Percentiles rank a stretch among this genome's conserved stretches.
phyloP scores from a whole-genome alignment of 768 basidiomycete species.

The Mycena polygramma region DNA sequence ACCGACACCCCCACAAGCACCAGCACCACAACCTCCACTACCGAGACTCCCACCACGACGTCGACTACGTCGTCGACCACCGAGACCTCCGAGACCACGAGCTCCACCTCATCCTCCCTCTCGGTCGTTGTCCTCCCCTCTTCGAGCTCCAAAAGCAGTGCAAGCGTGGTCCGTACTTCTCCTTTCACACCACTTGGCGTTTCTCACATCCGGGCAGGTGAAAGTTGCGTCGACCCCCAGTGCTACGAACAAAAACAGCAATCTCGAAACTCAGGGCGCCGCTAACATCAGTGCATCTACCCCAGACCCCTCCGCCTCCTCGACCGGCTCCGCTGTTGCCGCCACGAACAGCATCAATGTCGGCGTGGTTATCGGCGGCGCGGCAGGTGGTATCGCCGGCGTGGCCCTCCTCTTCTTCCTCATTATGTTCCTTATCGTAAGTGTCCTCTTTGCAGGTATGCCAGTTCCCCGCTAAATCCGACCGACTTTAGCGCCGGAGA shows the following conservation, averaged over 20 bases:
- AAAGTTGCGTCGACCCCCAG: conserved; percentile 32
- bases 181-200: not conserved
- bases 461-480: conserved; percentile 10
- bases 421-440: conserved; percentile 56
- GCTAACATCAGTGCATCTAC: conserved; percentile 40
- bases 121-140: conserved; percentile 17
- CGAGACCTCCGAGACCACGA: conserved; percentile 27
- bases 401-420: conserved; percentile 53
- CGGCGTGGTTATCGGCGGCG: conserved; percentile 57
- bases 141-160: conserved; percentile 22
- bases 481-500: conserved; percentile 52
- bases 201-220: conserved; percentile 23
- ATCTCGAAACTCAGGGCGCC: conserved; percentile 26
- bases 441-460: conserved; percentile 30
- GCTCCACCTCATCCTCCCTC: conserved; percentile 26
- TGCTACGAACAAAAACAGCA: conserved; percentile 30
- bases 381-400: conserved; percentile 56
- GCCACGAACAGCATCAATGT: conserved; percentile 47
- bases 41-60: not conserved
- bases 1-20: conserved; percentile 8
- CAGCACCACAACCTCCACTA: not conserved
- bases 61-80: not conserved
- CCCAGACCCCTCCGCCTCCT: conserved; percentile 31
- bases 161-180: conserved; percentile 30
- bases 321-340: conserved; percentile 30